Conservation (phyloP, 2,329 filamentous ascomycete genomes). For the Colletotrichum abscissum region DNA sequence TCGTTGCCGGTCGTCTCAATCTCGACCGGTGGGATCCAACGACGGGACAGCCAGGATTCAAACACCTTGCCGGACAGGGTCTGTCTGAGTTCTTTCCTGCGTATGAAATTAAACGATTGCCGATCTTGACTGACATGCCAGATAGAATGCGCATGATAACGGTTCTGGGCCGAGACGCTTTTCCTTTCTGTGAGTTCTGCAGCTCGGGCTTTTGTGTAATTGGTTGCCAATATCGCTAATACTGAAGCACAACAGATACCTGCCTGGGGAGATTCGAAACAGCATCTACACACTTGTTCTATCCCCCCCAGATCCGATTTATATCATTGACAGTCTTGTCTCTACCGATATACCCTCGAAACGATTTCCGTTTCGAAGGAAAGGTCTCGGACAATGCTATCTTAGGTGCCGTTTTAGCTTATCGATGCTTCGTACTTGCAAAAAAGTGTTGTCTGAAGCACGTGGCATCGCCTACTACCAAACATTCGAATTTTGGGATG, state of each 20-base stretch:
- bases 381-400: too few species aligned
- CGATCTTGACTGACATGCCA: too few species aligned
- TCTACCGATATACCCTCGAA: too few species aligned
- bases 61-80: too few species aligned
- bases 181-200: neutral
- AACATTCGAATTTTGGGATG: neutral
- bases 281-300: neutral
- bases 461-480: neutral
- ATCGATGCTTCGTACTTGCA: neutral
- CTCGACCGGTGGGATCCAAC: too few species aligned
- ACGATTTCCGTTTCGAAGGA: too few species aligned
- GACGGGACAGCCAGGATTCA: too few species aligned
- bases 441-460: neutral
- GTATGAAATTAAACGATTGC: too few species aligned
- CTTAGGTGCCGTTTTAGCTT: fast-evolving
- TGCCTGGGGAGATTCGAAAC: neutral
- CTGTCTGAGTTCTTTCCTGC: too few species aligned
- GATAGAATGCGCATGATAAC: too few species aligned
- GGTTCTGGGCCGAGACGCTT: neutral
- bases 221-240: neutral
- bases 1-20: too few species aligned
- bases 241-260: neutral
- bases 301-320: fast-evolving
- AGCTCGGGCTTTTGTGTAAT: neutral
- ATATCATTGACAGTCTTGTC: neutral